A percentile compares a stretch with the other conserved stretches of the same genome.
These are phyloP conservation scores for Physocladia obscura DNA, from an alignment of 192 early-diverging fungal species.

Conservation along the genomic window DNA sequence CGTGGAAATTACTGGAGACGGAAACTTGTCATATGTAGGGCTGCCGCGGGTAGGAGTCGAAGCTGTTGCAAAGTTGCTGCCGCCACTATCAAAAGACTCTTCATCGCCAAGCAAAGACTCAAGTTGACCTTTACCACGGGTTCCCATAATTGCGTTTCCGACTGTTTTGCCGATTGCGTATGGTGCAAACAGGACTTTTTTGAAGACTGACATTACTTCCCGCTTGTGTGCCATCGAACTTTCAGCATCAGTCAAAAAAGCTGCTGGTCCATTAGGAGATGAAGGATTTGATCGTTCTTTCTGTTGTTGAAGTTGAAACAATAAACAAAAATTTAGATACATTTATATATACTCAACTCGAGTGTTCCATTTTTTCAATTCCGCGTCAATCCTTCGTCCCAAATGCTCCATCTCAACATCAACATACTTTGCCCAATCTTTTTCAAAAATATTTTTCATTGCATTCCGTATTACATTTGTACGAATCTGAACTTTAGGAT, in stretches of 20 bases:
- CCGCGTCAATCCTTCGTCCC: constrained; percentile 50
- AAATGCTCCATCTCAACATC: constrained; percentile 66
- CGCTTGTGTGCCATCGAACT: constrained; percentile 53
- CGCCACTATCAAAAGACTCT: no score
- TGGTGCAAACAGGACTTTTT: constrained; percentile 55
- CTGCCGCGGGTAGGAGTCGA: background rate
- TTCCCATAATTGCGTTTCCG: constrained; percentile 9
- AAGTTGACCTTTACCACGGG: constrained; percentile 4
- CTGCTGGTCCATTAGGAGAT: constrained; percentile 13
- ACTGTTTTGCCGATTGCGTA: constrained; percentile 44
- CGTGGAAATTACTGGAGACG: background rate
- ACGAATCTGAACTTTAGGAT: constrained; percentile 38
- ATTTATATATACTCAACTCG: no score
- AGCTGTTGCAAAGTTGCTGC: no score
- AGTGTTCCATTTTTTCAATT: constrained; percentile 70
- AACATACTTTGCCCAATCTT: constrained; percentile 69
- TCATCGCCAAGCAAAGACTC: constrained; percentile 11
- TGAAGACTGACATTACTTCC: constrained; percentile 55
- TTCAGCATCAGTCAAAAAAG: constrained; percentile 47
- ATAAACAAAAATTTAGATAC: no score
- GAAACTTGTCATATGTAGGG: no score
- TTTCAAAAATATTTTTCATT: constrained; percentile 61
- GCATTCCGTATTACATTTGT: constrained; percentile 52
- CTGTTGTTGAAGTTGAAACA: no score
- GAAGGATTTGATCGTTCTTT: constrained; percentile 23